These are phyloP conservation scores for Mortierella claussenii DNA, from an alignment of 192 early-diverging fungal genomes.

Conservation along the genomic window DNA sequence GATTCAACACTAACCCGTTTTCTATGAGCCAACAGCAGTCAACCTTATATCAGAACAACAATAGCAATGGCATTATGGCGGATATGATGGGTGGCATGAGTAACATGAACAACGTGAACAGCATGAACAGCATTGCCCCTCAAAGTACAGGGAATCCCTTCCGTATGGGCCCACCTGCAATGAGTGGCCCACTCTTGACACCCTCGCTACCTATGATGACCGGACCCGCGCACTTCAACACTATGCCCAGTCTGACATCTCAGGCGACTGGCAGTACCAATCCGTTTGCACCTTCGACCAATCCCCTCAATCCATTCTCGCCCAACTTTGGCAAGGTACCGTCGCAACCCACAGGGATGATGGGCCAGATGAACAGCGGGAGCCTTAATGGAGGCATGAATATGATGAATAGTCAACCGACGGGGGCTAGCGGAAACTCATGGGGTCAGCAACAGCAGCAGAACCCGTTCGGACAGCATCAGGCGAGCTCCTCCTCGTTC, in stretches of 20 bases:
- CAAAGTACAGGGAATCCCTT: slow-evolving; percentile 52
- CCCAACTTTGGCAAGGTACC: slow-evolving; percentile 50
- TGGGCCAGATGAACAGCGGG: slow-evolving; percentile 14
- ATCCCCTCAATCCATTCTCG: slow-evolving; percentile 48
- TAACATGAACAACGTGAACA: slow-evolving; percentile 7
- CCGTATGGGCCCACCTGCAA: slow-evolving; percentile 13
- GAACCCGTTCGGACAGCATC: neutral
- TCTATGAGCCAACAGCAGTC: slow-evolving; percentile 10
- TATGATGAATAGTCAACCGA: slow-evolving; percentile 19
- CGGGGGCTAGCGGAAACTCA: slow-evolving; percentile 10
- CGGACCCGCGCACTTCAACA: slow-evolving; percentile 25
- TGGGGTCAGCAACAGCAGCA: slow-evolving; percentile 41
- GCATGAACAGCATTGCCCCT: slow-evolving; percentile 24
- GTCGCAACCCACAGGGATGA: slow-evolving; percentile 34
- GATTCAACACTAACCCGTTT: slow-evolving; percentile 55
- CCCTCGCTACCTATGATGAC: slow-evolving; percentile 45
- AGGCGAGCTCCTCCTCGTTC: too few species aligned
- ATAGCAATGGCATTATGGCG: slow-evolving; percentile 13
- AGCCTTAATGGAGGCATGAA: slow-evolving; percentile 9
- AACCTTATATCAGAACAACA: slow-evolving; percentile 9
- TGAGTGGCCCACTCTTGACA: slow-evolving; percentile 10
- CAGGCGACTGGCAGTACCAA: slow-evolving; percentile 41
- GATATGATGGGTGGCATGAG: slow-evolving; percentile 18
- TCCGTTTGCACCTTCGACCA: slow-evolving; percentile 43
- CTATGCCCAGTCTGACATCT: slow-evolving; percentile 37